phyloP scores from a whole-genome alignment of 352 stramenopile genomes.

The Poterioochromonas sp. region DNA sequence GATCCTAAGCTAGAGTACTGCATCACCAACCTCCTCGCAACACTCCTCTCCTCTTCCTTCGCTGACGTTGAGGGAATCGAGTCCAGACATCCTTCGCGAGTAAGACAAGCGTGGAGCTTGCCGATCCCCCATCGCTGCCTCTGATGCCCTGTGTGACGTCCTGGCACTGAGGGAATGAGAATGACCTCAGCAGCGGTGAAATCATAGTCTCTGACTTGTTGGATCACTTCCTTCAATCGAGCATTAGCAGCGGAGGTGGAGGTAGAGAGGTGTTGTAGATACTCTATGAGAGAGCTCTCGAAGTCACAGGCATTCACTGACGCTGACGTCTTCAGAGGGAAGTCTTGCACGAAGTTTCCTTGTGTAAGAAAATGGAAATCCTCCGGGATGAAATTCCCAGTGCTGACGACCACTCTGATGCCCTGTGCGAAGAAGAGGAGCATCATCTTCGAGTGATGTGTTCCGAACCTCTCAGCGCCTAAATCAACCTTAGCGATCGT shows the following conservation, averaged over 20 bases:
- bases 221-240: neutral
- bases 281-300: neutral
- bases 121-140: neutral
- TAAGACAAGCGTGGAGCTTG: neutral
- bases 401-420: neutral
- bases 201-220: neutral
- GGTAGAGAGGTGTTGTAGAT: neutral
- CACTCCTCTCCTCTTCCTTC: too few relatives aligned
- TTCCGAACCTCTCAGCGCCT: neutral
- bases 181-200: neutral
- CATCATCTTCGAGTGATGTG: neutral
- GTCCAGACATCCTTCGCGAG: neutral
- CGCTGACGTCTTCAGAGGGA: neutral
- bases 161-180: neutral
- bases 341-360: slow-evolving; percentile 3
- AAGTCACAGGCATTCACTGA: neutral
- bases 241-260: neutral
- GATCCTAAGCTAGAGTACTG: neutral
- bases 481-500: slow-evolving; percentile 52
- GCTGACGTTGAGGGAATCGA: too few relatives aligned
- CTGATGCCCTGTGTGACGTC: neutral
- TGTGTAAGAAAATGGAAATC: neutral
- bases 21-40: neutral
- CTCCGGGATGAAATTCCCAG: neutral
- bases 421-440: neutral